Conservation (phyloP, 169 alveolate genomes). For the Haemoproteus tartakovskyi region DNA sequence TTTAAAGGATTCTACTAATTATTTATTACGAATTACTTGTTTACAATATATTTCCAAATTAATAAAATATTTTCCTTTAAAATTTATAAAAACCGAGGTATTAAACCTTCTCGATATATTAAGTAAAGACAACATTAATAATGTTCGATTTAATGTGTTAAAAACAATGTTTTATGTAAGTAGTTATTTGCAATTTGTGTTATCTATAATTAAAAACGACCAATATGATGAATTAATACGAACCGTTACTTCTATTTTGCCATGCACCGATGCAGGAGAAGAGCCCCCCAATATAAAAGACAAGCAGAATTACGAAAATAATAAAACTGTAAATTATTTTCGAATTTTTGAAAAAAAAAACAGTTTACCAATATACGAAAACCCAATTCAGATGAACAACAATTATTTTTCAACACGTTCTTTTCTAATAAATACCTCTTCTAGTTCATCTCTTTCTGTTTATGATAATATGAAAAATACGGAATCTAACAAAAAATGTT, state of each 20-base stretch:
- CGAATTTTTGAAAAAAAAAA: constrained; percentile 15
- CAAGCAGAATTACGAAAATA: neutral
- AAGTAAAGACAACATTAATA: constrained; percentile 40
- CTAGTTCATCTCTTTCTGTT: constrained; percentile 20
- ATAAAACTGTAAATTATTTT: constrained; percentile 16
- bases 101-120: constrained; percentile 12
- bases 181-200: constrained; percentile 27
- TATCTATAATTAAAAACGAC: constrained; percentile 13
- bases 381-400: neutral
- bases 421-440: constrained; percentile 23
- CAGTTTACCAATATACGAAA: neutral
- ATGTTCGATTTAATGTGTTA: constrained; percentile 40
- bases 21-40: constrained; percentile 40
- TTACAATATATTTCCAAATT: constrained; percentile 58
- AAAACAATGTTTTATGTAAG: constrained; percentile 40
- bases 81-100: constrained; percentile 37
- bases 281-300: neutral
- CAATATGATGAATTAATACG: constrained; percentile 25
- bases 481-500: constrained; percentile 21
- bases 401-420: neutral
- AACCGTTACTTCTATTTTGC: constrained; percentile 7
- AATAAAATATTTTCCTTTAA: constrained; percentile 24
- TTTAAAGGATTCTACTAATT: constrained; percentile 44
- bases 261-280: too few relatives aligned
- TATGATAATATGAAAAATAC: constrained; percentile 64